Conservation (phyloP, 768 basidiomycete species). For the Lentinula sp. region DNA sequence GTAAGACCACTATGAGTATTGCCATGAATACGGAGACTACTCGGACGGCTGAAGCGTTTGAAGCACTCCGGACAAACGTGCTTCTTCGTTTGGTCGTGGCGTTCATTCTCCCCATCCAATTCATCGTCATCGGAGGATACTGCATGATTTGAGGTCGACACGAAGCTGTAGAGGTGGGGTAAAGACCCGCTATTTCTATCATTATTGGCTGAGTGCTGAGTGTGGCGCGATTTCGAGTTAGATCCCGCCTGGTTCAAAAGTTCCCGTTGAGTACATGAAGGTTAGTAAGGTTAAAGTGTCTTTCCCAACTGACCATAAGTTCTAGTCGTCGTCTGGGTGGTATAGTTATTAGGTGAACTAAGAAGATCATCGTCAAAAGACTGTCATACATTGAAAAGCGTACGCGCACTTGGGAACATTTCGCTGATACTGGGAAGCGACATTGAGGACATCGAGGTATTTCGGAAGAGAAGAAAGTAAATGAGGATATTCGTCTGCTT, state of each 20-base stretch:
- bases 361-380: conserved; percentile 1
- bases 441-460: not conserved
- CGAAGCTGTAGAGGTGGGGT: not conserved
- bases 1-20: conserved; percentile 68
- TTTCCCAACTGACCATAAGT: conserved; percentile 9
- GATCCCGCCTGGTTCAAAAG: not conserved
- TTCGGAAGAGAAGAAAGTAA: not conserved
- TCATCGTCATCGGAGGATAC: not conserved
- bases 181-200: not conserved
- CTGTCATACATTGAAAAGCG: not conserved
- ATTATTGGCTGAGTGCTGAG: not conserved
- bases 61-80: conserved; percentile 48
- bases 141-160: not conserved
- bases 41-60: conserved; percentile 66
- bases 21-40: conserved; percentile 58
- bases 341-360: conserved; percentile 9
- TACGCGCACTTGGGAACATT: conserved; percentile 43
- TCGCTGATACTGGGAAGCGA: conserved; percentile 46
- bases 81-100: conserved; percentile 20
- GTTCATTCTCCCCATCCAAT: not conserved
- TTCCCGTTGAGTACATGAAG: not conserved
- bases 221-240: not conserved
- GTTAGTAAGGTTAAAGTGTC: conserved; percentile 9
- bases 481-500: not conserved
- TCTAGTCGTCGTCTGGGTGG: conserved; percentile 9